phyloP scores from a whole-genome alignment of 225 moss, liverwort and hornwort genomes.

The Sphagnum tenellum region DNA sequence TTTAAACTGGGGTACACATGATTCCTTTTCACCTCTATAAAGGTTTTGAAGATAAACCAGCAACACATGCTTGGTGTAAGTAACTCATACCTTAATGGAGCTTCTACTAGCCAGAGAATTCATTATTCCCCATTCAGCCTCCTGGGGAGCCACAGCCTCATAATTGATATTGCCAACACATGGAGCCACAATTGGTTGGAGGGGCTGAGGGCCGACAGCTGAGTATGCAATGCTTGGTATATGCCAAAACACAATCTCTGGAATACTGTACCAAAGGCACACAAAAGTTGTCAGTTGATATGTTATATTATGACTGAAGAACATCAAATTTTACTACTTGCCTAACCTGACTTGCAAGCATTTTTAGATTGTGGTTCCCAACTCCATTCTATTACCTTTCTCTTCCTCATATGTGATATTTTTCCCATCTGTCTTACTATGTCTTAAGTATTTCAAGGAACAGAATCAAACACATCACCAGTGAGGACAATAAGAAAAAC shows the following conservation, averaged over 20 bases:
- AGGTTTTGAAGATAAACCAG: background rate
- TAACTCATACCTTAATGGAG: constrained; percentile 55
- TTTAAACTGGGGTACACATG: too few species aligned
- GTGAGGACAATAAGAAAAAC: too few species aligned
- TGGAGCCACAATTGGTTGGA: constrained; percentile 34
- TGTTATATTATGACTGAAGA: too few species aligned
- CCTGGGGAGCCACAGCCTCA: constrained; percentile 57
- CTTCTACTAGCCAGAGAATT: constrained; percentile 28
- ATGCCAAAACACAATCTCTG: constrained; percentile 67
- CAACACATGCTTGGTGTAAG: too few species aligned
- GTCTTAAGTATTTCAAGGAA: too few species aligned
- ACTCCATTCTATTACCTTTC: too few species aligned
- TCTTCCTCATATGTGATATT: too few species aligned
- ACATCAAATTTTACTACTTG: too few species aligned
- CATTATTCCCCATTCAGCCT: constrained; percentile 54
- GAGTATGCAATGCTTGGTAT: constrained; percentile 26
- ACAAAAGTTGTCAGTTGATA: background rate
- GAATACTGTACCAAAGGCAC: constrained; percentile 41
- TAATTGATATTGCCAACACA: constrained; percentile 77
- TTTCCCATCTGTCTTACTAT: too few species aligned
- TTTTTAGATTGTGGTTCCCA: too few species aligned
- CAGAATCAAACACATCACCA: too few species aligned
- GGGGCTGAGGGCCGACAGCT: constrained; percentile 17
- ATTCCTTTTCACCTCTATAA: background rate
- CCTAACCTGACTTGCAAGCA: too few species aligned